These are phyloP conservation scores for Solanum hybrid DNA, from an alignment of 305 asterid genomes.

Conservation along the genomic window DNA sequence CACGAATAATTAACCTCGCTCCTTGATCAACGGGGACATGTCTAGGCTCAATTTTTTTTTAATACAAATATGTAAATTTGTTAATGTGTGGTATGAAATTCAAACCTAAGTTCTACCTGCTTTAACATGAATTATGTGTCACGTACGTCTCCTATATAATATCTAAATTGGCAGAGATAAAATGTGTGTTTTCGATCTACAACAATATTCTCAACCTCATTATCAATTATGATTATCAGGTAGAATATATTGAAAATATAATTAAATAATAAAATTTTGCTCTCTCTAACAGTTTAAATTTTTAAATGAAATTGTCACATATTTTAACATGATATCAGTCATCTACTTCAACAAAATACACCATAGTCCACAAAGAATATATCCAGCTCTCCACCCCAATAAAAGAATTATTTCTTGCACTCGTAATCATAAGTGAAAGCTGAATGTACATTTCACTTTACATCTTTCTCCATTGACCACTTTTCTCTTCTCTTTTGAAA, in stretches of 20 bases:
- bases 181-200: not conserved
- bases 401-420: not conserved
- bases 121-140: not conserved
- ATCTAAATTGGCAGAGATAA: not conserved
- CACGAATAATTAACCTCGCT: too few species aligned
- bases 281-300: too few species aligned
- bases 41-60: not conserved
- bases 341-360: too few species aligned
- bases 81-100: not conserved
- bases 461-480: not conserved
- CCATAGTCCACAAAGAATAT: too few species aligned
- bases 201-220: not conserved
- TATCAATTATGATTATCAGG: not conserved
- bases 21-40: not conserved
- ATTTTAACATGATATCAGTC: not conserved
- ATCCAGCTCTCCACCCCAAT: not conserved
- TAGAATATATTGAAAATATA: too few species aligned
- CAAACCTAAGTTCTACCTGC: not conserved
- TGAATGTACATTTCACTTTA: not conserved
- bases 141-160: not conserved
- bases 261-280: too few species aligned
- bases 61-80: not conserved
- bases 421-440: not conserved
- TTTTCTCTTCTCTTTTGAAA: not conserved
- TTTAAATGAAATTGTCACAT: not conserved